These are phyloP conservation scores for Neurospora terricola DNA, from an alignment of 495 filamentous ascomycete genomes.

Conservation along the genomic window DNA sequence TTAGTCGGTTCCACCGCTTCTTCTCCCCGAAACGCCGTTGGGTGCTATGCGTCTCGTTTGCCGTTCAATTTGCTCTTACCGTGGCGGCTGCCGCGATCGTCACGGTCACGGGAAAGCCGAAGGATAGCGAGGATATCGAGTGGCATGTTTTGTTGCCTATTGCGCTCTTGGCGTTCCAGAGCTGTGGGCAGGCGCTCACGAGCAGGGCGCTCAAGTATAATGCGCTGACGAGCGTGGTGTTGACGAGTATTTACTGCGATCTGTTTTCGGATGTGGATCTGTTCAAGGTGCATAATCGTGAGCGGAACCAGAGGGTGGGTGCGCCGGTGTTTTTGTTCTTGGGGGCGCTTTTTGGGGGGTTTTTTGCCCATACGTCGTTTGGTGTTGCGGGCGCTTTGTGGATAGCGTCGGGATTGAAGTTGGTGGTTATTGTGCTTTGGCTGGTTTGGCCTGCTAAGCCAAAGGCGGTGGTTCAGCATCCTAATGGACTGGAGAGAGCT, in stretches of 20 bases:
- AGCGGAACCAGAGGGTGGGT: constrained; percentile 47
- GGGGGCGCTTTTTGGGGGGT: constrained; percentile 51
- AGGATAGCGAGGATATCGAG: constrained; percentile 31
- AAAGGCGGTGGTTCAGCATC: background rate
- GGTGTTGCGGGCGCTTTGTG: constrained; percentile 56
- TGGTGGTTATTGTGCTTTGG: constrained; percentile 43
- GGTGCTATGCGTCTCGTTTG: constrained; percentile 54
- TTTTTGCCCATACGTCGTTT: constrained; percentile 43
- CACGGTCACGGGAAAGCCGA: constrained; percentile 27
- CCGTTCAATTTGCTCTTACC: constrained; percentile 42
- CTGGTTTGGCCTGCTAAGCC: constrained; percentile 39
- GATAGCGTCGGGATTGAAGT: constrained; percentile 48
- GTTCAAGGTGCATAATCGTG: constrained; percentile 39
- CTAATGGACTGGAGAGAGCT: background rate
- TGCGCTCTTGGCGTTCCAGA: constrained; percentile 58
- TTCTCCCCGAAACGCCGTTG: constrained; percentile 47
- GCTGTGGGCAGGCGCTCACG: constrained; percentile 57
- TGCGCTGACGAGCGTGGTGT: constrained; percentile 55
- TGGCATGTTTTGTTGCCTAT: constrained; percentile 54
- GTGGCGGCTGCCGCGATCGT: constrained; percentile 49
- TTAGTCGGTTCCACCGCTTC: constrained; percentile 50
- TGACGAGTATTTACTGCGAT: constrained; percentile 66
- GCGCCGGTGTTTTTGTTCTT: constrained; percentile 49
- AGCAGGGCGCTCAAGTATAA: constrained; percentile 54
- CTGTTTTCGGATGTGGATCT: constrained; percentile 53